These are phyloP conservation scores for Yarrowia osloensis DNA, from an alignment of 805 yeast species.

Conservation along the genomic window DNA sequence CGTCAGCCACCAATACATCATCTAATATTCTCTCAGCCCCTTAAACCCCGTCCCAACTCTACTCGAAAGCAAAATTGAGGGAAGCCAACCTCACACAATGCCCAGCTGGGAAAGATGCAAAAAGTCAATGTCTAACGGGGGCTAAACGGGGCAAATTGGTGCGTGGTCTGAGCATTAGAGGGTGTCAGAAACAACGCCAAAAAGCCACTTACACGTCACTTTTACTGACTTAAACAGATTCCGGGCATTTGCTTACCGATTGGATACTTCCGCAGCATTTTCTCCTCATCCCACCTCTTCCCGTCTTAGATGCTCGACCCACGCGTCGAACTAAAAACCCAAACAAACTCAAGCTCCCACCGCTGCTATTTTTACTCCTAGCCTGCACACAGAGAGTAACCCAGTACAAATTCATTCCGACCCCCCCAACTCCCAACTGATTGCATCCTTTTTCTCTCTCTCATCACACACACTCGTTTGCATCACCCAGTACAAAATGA, in stretches of 20 bases:
- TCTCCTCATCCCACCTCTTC: neutral
- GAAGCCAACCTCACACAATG: neutral
- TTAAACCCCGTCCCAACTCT: conserved; percentile 8
- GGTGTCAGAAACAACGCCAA: neutral
- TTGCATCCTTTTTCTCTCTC: neutral
- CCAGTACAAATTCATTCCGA: conserved; percentile 18
- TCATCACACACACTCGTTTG: conserved; percentile 23
- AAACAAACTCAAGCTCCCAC: conserved; percentile 22
- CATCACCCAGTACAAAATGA: conserved; percentile 2
- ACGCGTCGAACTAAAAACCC: conserved; percentile 16
- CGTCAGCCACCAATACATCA: neutral
- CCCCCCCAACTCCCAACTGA: conserved; percentile 19
- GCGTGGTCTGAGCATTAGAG: neutral
- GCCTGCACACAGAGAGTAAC: conserved; percentile 19
- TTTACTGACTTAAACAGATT: neutral
- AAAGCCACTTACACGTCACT: neutral
- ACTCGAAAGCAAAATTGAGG: neutral
- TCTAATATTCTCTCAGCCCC: neutral
- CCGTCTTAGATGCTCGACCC: neutral
- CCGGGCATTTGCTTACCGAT: too few species aligned
- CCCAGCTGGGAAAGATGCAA: conserved; percentile 4
- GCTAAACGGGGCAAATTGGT: neutral
- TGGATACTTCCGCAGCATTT: too few species aligned
- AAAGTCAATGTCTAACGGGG: conserved; percentile 3
- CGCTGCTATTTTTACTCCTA: conserved; percentile 25